These are phyloP conservation scores for Secale cereale DNA, from an alignment of 176 grass and related monocot species.

Conservation along the genomic window DNA sequence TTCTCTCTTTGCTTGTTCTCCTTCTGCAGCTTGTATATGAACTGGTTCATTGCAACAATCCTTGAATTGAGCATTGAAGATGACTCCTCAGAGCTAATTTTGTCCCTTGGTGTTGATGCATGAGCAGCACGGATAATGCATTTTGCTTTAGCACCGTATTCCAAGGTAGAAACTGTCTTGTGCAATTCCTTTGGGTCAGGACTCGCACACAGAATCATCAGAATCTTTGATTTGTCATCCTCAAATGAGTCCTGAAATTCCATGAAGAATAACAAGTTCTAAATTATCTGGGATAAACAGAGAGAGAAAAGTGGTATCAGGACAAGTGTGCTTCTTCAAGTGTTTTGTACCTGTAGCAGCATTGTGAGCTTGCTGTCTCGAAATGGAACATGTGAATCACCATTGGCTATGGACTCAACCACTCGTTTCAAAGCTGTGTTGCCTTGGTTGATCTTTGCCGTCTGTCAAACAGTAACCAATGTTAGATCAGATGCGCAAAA, in stretches of 20 bases:
- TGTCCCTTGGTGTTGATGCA: constrained; percentile 56
- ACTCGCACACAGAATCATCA: constrained; percentile 98
- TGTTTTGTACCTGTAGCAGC: constrained; percentile 69
- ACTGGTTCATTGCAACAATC: constrained; percentile 78
- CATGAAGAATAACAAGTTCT: not conserved
- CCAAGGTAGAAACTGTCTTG: constrained; percentile 89
- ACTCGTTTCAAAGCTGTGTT: constrained; percentile 90
- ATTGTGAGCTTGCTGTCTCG: constrained; percentile 94
- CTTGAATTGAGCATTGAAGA: constrained; percentile 57
- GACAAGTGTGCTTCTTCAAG: not conserved
- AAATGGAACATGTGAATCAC: constrained; percentile 93
- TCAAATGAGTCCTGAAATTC: constrained; percentile 85
- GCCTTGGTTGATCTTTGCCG: constrained; percentile 90
- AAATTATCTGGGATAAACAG: not conserved
- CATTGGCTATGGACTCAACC: constrained; percentile 89
- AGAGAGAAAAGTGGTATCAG: not conserved
- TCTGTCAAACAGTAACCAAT: constrained; percentile 39
- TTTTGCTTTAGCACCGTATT: constrained; percentile 96
- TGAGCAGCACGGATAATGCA: constrained; percentile 84
- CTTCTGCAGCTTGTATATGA: constrained; percentile 77
- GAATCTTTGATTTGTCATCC: constrained; percentile 92
- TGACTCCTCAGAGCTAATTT: constrained; percentile 62
- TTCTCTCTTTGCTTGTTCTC: constrained; percentile 64
- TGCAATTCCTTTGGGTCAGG: constrained; percentile 86
- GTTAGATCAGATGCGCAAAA: not conserved